phyloP scores from a whole-genome alignment of 1,284 basidiomycete genomes.

The Porodaedalea pini region DNA sequence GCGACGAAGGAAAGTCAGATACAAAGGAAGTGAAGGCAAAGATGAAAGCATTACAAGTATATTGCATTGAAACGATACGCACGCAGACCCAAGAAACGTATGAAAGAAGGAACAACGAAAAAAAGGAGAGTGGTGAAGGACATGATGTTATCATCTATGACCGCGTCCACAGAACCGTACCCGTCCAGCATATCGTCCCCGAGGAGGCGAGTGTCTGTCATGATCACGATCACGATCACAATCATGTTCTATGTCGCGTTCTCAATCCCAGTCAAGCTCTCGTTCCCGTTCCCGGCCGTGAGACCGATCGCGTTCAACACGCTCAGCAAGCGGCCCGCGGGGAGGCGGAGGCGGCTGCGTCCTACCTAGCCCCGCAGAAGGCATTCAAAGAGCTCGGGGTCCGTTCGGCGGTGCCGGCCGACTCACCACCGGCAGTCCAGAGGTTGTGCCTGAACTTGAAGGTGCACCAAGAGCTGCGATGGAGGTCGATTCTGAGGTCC shows the following conservation, averaged over 20 bases:
- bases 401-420: slow-evolving; percentile 40
- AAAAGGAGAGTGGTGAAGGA: neutral
- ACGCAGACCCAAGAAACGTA: neutral
- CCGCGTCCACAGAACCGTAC: slow-evolving; percentile 1
- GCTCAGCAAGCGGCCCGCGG: slow-evolving; percentile 45
- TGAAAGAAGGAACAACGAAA: neutral
- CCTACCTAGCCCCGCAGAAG: slow-evolving; percentile 21
- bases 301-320: slow-evolving; percentile 39
- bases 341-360: slow-evolving; percentile 26
- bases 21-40: neutral
- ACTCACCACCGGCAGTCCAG: slow-evolving; percentile 26
- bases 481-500: too few relatives aligned
- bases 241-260: neutral
- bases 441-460: slow-evolving; percentile 23
- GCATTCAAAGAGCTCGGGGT: slow-evolving; percentile 42
- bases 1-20: neutral
- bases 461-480: too few relatives aligned
- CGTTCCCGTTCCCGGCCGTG: slow-evolving; percentile 11
- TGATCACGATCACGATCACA: slow-evolving; percentile 31
- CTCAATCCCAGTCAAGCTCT: neutral
- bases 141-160: neutral
- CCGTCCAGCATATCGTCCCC: neutral
- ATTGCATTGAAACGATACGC: neutral
- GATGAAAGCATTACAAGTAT: neutral
- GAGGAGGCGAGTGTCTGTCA: slow-evolving; percentile 24